A percentile compares a stretch with the other conserved stretches of the same genome.
phyloP scores from a whole-genome alignment of 306 rosid species.

The Aeschynomene evenia region DNA sequence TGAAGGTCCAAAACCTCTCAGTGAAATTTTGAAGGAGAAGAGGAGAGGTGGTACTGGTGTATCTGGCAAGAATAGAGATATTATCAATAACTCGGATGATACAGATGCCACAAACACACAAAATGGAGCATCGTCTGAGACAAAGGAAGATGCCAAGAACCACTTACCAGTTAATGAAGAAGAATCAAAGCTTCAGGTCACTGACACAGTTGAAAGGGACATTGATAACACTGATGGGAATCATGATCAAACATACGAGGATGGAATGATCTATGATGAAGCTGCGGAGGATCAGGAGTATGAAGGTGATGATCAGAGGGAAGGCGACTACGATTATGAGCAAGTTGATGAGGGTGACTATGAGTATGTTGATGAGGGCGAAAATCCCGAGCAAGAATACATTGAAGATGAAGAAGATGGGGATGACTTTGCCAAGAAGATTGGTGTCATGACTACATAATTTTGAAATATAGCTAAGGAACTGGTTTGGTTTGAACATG shows the following conservation, averaged over 20 bases:
- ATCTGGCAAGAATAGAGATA: conserved; percentile 41
- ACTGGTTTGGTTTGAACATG: conserved; percentile 7
- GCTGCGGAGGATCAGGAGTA: conserved; percentile 55
- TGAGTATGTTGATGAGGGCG: conserved; percentile 59
- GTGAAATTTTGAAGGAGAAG: conserved; percentile 88
- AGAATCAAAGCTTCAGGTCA: conserved; percentile 37
- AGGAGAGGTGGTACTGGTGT: conserved; percentile 51
- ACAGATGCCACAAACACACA: conserved; percentile 7
- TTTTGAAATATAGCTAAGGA: conserved; percentile 6
- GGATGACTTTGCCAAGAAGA: conserved; percentile 96
- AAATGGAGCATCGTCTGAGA: conserved; percentile 28
- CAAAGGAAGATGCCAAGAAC: conserved; percentile 35
- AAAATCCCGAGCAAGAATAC: conserved; percentile 68
- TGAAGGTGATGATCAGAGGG: conserved; percentile 67
- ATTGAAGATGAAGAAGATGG: conserved; percentile 80
- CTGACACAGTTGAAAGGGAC: conserved; percentile 41
- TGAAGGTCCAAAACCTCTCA: conserved; percentile 91
- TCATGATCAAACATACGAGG: conserved; percentile 50
- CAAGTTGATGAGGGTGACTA: conserved; percentile 80
- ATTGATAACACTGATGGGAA: conserved; percentile 32
- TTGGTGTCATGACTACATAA: conserved; percentile 72
- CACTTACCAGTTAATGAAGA: conserved; percentile 25
- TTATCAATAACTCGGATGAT: conserved; percentile 27
- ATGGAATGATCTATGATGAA: conserved; percentile 59
- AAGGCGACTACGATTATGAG: conserved; percentile 75